Evolutionary conservation across 2,329 filamentous ascomycete genomes (phyloP).

Genomic region (Ophiostoma tasmaniense): DNA sequence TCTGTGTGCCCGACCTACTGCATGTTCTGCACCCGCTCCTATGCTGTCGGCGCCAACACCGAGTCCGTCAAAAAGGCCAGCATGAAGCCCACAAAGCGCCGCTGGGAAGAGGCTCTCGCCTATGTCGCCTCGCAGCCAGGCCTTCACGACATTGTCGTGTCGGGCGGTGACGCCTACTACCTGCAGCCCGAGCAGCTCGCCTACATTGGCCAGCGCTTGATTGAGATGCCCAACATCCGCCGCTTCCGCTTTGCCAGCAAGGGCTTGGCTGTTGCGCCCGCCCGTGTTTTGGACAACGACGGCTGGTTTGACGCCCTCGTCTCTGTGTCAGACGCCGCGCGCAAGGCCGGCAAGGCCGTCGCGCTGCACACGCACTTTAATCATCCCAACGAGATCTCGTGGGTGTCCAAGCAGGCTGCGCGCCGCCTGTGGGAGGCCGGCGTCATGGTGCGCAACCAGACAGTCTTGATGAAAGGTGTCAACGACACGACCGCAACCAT

Average conservation of each 20-base stretch:
- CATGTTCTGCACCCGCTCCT: slow-evolving; percentile 53
- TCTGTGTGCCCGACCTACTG: slow-evolving; percentile 57
- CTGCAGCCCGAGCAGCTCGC: slow-evolving; percentile 44
- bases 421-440: slow-evolving; percentile 41
- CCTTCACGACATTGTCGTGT: slow-evolving; percentile 53
- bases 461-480: slow-evolving; percentile 49
- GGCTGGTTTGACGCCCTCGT: slow-evolving; percentile 46
- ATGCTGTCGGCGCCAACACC: slow-evolving; percentile 48
- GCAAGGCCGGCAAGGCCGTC: slow-evolving; percentile 47
- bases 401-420: slow-evolving; percentile 46
- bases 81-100: slow-evolving; percentile 31
- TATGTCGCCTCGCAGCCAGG: slow-evolving; percentile 44
- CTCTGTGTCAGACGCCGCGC: slow-evolving; percentile 41
- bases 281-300: slow-evolving; percentile 45
- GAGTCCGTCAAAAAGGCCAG: slow-evolving; percentile 39
- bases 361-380: slow-evolving; percentile 60
- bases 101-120: slow-evolving; percentile 49
- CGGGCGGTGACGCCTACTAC: slow-evolving; percentile 54
- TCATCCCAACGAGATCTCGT: slow-evolving; percentile 53
- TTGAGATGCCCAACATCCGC: slow-evolving; percentile 48
- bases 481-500: slow-evolving; percentile 50
- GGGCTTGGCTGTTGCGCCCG: slow-evolving; percentile 51
- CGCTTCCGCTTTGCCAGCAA: slow-evolving; percentile 55
- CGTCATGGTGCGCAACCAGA: slow-evolving; percentile 52
- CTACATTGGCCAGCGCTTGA: slow-evolving; percentile 46